These are phyloP conservation scores for Rehmannia glutinosa DNA, from an alignment of 257 asterid species.

Conservation along the genomic window DNA sequence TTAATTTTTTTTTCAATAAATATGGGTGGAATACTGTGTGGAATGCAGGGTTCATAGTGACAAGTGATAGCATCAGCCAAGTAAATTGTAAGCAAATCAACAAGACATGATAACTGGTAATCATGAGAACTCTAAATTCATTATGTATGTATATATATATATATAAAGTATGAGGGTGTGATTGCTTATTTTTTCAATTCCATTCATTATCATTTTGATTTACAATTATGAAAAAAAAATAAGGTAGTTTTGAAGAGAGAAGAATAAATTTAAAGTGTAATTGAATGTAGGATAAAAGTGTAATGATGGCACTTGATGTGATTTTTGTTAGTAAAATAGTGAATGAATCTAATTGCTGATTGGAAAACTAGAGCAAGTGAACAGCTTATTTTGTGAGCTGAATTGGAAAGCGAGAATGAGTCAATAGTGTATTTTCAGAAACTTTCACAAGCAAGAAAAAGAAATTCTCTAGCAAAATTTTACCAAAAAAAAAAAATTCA, in stretches of 20 bases:
- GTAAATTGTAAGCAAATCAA: neutral
- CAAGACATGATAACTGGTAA: neutral
- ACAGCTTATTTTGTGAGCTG: too few relatives aligned
- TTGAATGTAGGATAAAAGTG: neutral
- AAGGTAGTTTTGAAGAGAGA: neutral
- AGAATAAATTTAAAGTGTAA: neutral
- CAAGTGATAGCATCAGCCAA: constrained; percentile 2
- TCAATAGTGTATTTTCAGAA: too few relatives aligned
- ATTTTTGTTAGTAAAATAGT: too few relatives aligned
- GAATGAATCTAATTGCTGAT: too few relatives aligned
- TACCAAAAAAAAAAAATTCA: too few relatives aligned
- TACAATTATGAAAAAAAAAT: neutral
- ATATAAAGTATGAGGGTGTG: neutral
- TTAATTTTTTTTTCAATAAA: neutral
- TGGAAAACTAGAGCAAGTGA: too few relatives aligned
- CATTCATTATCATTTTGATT: neutral
- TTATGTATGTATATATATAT: too few relatives aligned
- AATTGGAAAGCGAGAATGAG: too few relatives aligned
- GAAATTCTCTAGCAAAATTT: too few relatives aligned
- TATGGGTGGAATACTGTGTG: neutral
- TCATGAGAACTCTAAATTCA: neutral
- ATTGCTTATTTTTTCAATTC: neutral
- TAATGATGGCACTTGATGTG: too few relatives aligned
- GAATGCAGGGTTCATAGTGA: neutral
- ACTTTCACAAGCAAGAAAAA: too few relatives aligned